A percentile compares a stretch with the other conserved stretches of the same genome.
phyloP scores from a whole-genome alignment of 306 rosid species.

The Quercus engelmannii region DNA sequence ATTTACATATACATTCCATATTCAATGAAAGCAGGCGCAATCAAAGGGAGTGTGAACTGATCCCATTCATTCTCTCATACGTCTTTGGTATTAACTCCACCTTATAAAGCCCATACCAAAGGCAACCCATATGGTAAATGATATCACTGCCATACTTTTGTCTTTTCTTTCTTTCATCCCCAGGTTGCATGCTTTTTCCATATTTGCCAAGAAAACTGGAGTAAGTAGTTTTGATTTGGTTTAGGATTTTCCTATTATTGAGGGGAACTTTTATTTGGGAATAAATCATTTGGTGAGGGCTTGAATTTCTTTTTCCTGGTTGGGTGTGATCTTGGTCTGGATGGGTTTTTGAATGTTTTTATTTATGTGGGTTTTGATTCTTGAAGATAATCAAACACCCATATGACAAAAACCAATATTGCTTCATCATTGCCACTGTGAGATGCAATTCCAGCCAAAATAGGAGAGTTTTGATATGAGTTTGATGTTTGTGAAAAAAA shows the following conservation, averaged over 20 bases:
- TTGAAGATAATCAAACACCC: constrained; percentile 7
- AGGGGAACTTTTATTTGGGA: background rate
- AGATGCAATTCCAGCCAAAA: background rate
- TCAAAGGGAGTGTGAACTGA: constrained; percentile 36
- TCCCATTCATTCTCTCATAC: constrained; percentile 25
- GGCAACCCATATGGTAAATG: constrained; percentile 25
- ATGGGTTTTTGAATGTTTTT: constrained; percentile 14
- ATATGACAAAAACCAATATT: constrained; percentile 15
- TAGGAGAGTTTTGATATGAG: constrained; percentile 9
- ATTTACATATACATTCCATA: background rate
- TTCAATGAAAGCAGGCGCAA: constrained; percentile 34
- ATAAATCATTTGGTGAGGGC: constrained; percentile 17
- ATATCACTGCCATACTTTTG: constrained; percentile 21
- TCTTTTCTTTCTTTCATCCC: background rate
- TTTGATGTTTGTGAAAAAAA: constrained; percentile 16
- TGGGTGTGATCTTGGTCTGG: constrained; percentile 23
- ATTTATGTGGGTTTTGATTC: constrained; percentile 5
- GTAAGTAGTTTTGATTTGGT: constrained; percentile 17
- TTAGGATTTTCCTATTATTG: constrained; percentile 4
- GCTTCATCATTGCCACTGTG: background rate
- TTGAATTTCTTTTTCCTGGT: constrained; percentile 1
- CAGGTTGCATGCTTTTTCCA: constrained; percentile 10
- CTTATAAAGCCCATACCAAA: background rate
- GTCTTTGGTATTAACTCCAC: constrained; percentile 20
- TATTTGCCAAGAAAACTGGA: constrained; percentile 11